A percentile compares a stretch with the other conserved stretches of the same genome.
These are phyloP conservation scores for Croton setiger DNA, from an alignment of 441 rosid species.

Conservation along the genomic window DNA sequence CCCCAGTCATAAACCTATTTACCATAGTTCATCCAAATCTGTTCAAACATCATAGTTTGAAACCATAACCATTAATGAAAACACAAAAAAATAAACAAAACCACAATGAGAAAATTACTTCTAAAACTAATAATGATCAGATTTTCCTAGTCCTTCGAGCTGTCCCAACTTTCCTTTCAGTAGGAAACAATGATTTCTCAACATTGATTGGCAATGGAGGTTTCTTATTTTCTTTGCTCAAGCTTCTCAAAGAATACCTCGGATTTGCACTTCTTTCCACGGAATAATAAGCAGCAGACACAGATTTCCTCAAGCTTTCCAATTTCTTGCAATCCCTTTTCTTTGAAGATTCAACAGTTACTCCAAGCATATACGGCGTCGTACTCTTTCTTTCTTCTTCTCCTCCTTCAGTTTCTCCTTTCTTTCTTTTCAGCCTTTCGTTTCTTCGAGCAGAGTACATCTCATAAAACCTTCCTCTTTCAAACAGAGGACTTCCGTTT, in stretches of 20 bases:
- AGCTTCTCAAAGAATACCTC: conserved; percentile 73
- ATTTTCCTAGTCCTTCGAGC: conserved; percentile 33
- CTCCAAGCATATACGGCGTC: conserved; percentile 53
- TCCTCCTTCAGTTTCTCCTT: conserved; percentile 25
- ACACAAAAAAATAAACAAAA: not conserved
- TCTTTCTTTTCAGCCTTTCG: conserved; percentile 76
- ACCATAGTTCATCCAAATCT: not conserved
- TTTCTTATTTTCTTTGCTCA: conserved; percentile 63
- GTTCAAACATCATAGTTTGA: not conserved
- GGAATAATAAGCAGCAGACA: conserved; percentile 42
- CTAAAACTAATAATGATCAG: conserved; percentile 23
- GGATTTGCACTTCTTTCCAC: conserved; percentile 43
- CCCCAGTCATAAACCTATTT: not conserved
- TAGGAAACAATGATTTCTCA: conserved; percentile 29
- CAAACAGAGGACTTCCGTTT: conserved; percentile 42
- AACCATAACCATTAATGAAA: conserved; percentile 1
- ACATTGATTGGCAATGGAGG: conserved; percentile 41
- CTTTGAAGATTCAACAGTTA: conserved; percentile 45
- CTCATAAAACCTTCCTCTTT: conserved; percentile 85
- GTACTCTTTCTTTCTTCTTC: not conserved
- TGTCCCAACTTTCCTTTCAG: conserved; percentile 32
- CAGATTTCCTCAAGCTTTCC: conserved; percentile 51
- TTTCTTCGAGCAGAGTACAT: conserved; percentile 77
- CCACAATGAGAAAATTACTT: not conserved
- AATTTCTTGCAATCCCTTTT: conserved; percentile 50